These are phyloP conservation scores for Fusarium coffeatum DNA, from an alignment of 2,329 filamentous ascomycete genomes.

Conservation along the genomic window DNA sequence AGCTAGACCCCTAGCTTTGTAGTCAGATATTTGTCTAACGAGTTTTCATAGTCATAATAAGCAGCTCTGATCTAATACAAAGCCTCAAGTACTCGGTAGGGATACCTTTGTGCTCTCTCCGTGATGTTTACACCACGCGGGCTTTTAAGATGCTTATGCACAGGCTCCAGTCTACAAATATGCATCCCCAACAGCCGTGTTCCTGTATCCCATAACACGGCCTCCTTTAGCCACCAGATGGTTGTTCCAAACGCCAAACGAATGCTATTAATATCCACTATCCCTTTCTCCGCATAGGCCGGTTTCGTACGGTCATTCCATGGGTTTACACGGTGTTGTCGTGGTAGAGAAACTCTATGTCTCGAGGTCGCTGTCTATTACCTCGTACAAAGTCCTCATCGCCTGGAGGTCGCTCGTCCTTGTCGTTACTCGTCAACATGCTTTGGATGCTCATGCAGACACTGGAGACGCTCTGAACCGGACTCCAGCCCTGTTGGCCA, in stretches of 20 bases:
- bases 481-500: constrained; percentile 89
- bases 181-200: constrained; percentile 8
- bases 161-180: constrained; percentile 7
- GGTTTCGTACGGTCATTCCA: neutral
- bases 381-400: constrained; percentile 88
- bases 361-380: constrained; percentile 82
- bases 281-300: constrained; percentile 3
- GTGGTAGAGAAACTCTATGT: constrained; percentile 95
- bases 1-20: neutral
- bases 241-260: constrained; percentile 39
- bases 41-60: constrained; percentile 9
- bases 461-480: constrained; percentile 96
- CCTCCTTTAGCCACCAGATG: constrained; percentile 18
- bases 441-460: constrained; percentile 98
- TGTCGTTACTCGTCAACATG: constrained; percentile 96
- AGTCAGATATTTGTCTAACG: neutral
- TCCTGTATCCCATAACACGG: constrained; percentile 21
- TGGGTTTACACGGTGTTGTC: constrained; percentile 76
- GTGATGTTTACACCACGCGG: constrained; percentile 10
- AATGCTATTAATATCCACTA: constrained; percentile 35
- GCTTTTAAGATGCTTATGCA: constrained; percentile 19
- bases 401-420: constrained; percentile 89
- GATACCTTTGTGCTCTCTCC: constrained; percentile 3
- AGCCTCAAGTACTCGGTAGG: neutral
- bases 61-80: constrained; percentile 8